phyloP scores from a whole-genome alignment of 1,139 yeast species.

The Geotrichum candidum region DNA sequence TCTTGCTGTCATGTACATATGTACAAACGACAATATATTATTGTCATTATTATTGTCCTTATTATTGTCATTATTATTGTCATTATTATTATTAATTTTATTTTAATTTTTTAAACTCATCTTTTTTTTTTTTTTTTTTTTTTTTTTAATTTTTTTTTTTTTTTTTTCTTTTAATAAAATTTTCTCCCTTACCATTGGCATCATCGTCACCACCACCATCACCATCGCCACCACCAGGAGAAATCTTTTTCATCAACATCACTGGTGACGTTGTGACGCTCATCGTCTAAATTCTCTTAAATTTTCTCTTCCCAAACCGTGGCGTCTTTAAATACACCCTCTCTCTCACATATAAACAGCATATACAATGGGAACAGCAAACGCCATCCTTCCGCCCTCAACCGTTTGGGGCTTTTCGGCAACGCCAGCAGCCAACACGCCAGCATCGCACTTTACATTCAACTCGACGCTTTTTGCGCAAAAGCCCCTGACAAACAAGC shows the following conservation, averaged over 20 bases:
- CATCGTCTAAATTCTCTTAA: background rate
- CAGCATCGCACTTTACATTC: background rate
- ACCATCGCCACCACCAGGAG: background rate
- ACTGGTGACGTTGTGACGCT: background rate
- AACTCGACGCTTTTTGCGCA: background rate
- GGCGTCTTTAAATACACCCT: background rate
- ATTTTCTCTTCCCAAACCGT: background rate
- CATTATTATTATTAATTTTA: no score
- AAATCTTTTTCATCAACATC: background rate
- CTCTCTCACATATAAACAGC: background rate
- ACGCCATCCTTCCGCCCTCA: constrained; percentile 18
- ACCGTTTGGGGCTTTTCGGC: constrained; percentile 18
- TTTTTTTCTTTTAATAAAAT: background rate
- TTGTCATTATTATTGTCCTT: no score
- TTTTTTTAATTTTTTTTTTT: background rate
- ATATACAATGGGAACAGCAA: constrained; percentile 6
- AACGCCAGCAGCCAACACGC: background rate
- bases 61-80: no score
- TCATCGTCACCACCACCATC: background rate
- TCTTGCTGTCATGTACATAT: no score
- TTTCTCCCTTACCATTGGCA: background rate
- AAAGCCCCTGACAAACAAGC: background rate
- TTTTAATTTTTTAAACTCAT: no score
- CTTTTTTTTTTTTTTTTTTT: background rate
- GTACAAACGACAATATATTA: no score